phyloP scores from a whole-genome alignment of 1,284 basidiomycete genomes.

The Cutaneotrichosporon cutaneum region DNA sequence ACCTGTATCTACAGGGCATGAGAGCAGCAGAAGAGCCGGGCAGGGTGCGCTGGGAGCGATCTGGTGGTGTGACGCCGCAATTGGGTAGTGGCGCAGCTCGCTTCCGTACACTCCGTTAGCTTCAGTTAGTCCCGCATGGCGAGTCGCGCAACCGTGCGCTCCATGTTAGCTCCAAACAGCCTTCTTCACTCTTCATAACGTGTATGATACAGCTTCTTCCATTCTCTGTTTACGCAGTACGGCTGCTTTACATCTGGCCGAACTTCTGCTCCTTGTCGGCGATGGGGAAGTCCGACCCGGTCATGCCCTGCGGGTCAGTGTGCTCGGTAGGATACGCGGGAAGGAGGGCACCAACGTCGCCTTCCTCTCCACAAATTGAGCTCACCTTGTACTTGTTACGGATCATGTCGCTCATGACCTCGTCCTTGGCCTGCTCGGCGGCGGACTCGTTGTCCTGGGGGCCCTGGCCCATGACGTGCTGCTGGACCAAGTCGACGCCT shows the following conservation, averaged over 20 bases:
- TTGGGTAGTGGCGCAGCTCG: too few relatives aligned
- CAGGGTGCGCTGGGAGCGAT: too few relatives aligned
- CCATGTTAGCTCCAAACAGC: background rate
- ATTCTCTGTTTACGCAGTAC: background rate
- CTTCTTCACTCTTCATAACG: background rate
- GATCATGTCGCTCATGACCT: constrained; percentile 21
- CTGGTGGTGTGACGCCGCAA: too few relatives aligned
- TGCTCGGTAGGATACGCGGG: background rate
- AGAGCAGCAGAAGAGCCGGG: too few relatives aligned
- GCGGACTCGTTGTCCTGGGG: constrained; percentile 23
- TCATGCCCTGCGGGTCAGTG: constrained; percentile 13
- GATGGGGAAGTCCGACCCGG: constrained; percentile 19
- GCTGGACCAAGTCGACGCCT: constrained; percentile 25
- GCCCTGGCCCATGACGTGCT: constrained; percentile 17
- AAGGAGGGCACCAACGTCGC: too few relatives aligned
- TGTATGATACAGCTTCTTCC: constrained; percentile 5
- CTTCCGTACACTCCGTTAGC: too few relatives aligned
- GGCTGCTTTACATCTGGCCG: constrained; percentile 2
- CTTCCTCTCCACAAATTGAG: too few relatives aligned
- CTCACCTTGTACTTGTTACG: background rate
- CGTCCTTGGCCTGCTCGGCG: constrained; percentile 24
- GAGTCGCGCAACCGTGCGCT: background rate
- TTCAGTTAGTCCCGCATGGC: background rate
- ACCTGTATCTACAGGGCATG: too few relatives aligned
- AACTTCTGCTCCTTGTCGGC: constrained; percentile 21